Conservation (phyloP, 108 stramenopile species). For the Aurantiochytrium sp. region DNA sequence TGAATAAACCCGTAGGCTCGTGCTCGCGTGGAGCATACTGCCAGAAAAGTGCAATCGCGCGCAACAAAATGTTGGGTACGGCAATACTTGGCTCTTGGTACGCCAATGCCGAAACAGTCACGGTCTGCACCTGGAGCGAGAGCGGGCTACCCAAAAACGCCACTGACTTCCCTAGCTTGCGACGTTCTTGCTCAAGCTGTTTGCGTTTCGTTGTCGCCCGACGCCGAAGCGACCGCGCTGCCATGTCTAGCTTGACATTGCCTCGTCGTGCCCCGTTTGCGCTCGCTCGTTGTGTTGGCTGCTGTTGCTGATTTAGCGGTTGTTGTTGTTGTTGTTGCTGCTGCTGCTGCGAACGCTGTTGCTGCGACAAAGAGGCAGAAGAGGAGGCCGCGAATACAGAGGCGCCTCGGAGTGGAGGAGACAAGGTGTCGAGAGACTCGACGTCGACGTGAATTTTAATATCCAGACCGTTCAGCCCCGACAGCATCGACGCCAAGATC, state of each 20-base stretch:
- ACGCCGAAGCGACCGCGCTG: background rate
- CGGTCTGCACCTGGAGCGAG: background rate
- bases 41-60: background rate
- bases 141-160: background rate
- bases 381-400: no score
- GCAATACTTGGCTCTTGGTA: background rate
- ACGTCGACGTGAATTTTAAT: background rate
- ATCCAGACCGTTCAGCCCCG: background rate
- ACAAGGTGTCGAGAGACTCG: background rate
- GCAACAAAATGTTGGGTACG: background rate
- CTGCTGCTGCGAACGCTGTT: no score
- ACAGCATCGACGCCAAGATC: background rate
- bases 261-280: background rate
- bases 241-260: background rate
- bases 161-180: background rate
- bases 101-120: background rate
- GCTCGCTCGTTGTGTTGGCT: background rate
- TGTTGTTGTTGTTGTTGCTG: no score
- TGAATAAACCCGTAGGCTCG: background rate
- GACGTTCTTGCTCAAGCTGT: background rate
- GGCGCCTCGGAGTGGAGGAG: background rate
- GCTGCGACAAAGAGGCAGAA: no score
- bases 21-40: background rate
- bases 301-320: background rate
- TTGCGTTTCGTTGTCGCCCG: background rate